Evolutionary conservation across 768 basidiomycete genomes (phyloP), one percentile per base, ranked within the genome.

Genomic region (Lepiota venenata): DNA sequence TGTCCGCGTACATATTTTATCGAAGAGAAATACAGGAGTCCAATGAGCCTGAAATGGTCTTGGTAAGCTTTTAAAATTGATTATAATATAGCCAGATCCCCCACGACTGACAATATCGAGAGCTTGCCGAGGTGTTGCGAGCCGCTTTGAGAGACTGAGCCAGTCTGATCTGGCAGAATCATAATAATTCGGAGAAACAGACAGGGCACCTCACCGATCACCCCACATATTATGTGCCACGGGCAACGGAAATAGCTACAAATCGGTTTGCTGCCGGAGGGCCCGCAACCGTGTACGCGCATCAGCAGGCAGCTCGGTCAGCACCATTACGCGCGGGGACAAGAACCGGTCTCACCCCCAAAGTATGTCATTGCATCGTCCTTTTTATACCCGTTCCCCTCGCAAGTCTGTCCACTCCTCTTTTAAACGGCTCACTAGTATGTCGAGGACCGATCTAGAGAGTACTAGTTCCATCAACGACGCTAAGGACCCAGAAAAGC

Each of bases 291-390:
- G 18, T n/a, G n/a, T 10, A 14, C 21, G 25, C 21, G 20, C 22
- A 25, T 5, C 29, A 20, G 32, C 37, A 18, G 18, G 18, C 14
- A 12, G 37, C 18, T 47, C 38, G 29, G 39, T 55, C 46, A 55
- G 53, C 53, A 47, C 20, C 18, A 55, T 55, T 55, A 55, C 47
- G 46, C 25, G 11, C 21, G 46, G 53, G 53, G 48, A 47, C 14
- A 5, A 25, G 38, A 55, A 6, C 53, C 53, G 53, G 50, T 36
- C 9, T 20, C 21, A 21, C 20, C 50, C 15, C 21, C 44, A 46
- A n/a, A 27, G 36, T 22, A 52, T 46, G 43, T 32, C 20, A 38
- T 38, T 21, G 45, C 25, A 42, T 11, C 11, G 14, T 35, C 10
- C 11, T 39, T 32, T 35, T 7, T 22, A 25, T 21, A 21, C 29